These are phyloP conservation scores for Xanthoconium separans DNA, from an alignment of 1,284 basidiomycete genomes.

Conservation along the genomic window DNA sequence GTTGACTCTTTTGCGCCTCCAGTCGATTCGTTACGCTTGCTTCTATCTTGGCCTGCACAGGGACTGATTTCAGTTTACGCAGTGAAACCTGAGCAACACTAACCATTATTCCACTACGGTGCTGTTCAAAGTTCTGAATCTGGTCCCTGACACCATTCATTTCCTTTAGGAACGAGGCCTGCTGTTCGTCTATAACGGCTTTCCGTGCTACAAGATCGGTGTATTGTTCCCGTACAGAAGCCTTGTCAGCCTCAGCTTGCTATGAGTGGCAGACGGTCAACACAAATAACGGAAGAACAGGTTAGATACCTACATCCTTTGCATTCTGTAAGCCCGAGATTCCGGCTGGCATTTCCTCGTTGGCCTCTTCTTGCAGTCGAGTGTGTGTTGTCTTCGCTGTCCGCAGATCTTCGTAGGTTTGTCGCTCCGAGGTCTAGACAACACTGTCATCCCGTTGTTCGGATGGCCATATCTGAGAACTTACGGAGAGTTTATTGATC, in stretches of 20 bases:
- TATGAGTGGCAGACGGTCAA: conserved; percentile 25
- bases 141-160: conserved; percentile 45
- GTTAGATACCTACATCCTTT: conserved; percentile 40
- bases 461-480: background rate
- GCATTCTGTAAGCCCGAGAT: conserved; percentile 65
- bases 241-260: conserved; percentile 58
- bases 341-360: conserved; percentile 73
- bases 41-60: conserved; percentile 42
- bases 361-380: conserved; percentile 58
- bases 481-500: conserved; percentile 23
- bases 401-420: conserved; percentile 28
- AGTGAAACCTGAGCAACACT: conserved; percentile 13
- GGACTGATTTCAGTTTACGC: background rate
- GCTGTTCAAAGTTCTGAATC: conserved; percentile 49
- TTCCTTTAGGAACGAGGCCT: conserved; percentile 41
- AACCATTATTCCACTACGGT: conserved; percentile 42
- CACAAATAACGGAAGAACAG: background rate
- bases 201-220: conserved; percentile 43
- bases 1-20: conserved; percentile 44
- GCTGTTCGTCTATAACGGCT: conserved; percentile 41
- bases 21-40: conserved; percentile 46
- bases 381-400: conserved; percentile 35
- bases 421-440: conserved; percentile 29
- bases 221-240: conserved; percentile 49
- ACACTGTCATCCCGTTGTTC: background rate